Evolutionary conservation across 306 rosid genomes (phyloP), one percentile per base, ranked within the genome.

Genomic region (Betula pendula): DNA sequence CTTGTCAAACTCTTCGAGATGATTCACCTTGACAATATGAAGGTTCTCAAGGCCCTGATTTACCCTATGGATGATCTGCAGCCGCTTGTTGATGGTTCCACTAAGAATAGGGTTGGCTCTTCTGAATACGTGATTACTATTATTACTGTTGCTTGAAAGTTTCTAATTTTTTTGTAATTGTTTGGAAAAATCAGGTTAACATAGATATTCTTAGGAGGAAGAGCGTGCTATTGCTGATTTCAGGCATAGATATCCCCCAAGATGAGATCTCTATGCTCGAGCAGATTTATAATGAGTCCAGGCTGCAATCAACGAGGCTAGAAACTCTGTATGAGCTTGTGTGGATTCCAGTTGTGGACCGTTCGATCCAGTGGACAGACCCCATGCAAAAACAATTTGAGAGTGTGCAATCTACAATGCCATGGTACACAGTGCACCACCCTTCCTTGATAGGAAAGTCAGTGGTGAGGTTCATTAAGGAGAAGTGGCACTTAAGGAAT

Each of bases 141-240:
- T n/a, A 40, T 13, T 8, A 65, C 17, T 63, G 47, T 68, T 45
- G 35, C 62, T 70, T 67, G 42, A 33, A 49, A 33, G 44, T 50
- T 68, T 40, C 27, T 47, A 70, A 60, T n/a, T 8, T 44, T 13
- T 47, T 1, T 40, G 20, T 42, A 42, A 20, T 20, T 48, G 14
- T n/a, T 25, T 85, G 59, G 62, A 71, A 72, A 85, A 60, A 86
- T 66, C 90, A 92, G 93, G 93, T 73, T 25, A 75, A 70, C 79
- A 75, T 92, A 2, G 97, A 92, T 8, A 80, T 83, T 24, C 79
- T 90, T 45, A 90, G 91, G 81, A 87, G 85, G 89, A 90, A 84
- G 82, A 82, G 84, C 60, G 93, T 92, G 62, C 25, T 90, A 27
- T 82, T 92, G 72, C 87, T 87, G 20, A 82, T 92, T 50, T 88